Conservation (phyloP, 495 filamentous ascomycete species). For the Xylaria longipes region DNA sequence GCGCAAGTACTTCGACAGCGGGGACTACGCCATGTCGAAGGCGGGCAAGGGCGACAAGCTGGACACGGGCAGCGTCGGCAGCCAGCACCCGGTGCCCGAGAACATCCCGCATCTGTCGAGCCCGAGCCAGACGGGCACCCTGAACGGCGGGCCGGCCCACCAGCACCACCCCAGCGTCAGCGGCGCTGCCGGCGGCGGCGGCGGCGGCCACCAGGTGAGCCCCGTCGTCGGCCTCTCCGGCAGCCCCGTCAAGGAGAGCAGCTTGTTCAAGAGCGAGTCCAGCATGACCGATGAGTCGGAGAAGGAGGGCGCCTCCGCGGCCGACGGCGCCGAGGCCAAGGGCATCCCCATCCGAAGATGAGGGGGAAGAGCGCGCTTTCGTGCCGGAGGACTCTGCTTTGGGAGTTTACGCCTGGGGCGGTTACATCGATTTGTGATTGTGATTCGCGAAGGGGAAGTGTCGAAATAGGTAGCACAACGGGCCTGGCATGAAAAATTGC, state of each 20-base stretch:
- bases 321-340: conserved; percentile 42
- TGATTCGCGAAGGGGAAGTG: background rate
- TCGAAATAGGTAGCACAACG: conserved; percentile 2
- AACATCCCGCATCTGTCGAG: conserved; percentile 93
- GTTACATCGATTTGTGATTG: background rate
- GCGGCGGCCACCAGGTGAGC: conserved; percentile 40
- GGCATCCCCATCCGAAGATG: conserved; percentile 70
- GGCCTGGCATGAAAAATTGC: background rate
- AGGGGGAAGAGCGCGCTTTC: background rate
- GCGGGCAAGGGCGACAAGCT: conserved; percentile 95
- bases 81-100: conserved; percentile 92
- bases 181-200: conserved; percentile 45
- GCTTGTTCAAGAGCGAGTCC: conserved; percentile 77
- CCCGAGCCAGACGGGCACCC: conserved; percentile 58
- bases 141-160: conserved; percentile 49
- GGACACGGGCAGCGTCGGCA: conserved; percentile 91
- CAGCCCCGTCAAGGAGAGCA: conserved; percentile 86
- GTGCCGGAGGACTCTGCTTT: background rate
- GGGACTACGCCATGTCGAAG: conserved; percentile 97
- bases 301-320: conserved; percentile 26
- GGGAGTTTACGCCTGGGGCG: background rate
- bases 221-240: conserved; percentile 57
- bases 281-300: conserved; percentile 69
- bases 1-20: conserved; percentile 98
- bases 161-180: conserved; percentile 53